phyloP scores from a whole-genome alignment of 1,284 basidiomycete genomes.

The Agroathelia rolfsii region DNA sequence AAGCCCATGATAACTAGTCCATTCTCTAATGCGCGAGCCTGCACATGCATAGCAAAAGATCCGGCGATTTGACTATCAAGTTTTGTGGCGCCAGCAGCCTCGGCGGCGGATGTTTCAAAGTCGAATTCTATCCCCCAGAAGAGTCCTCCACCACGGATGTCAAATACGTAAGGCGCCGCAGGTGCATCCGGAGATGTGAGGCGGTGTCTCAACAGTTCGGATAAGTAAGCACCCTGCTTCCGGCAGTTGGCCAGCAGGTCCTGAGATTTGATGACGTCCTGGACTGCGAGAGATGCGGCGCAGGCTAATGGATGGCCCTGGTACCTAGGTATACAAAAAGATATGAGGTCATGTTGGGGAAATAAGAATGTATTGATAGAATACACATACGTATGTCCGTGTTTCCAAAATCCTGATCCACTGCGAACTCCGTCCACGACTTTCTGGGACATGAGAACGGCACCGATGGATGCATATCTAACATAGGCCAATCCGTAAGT shows the following conservation, averaged over 20 bases:
- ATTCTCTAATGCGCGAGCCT: slow-evolving; percentile 54
- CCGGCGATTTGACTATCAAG: slow-evolving; percentile 43
- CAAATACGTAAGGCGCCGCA: slow-evolving; percentile 58
- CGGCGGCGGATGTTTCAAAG: slow-evolving; percentile 32
- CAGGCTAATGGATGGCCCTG: slow-evolving; percentile 67
- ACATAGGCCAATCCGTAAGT: slow-evolving; percentile 7
- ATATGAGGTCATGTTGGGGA: slow-evolving; percentile 4
- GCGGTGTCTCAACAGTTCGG: slow-evolving; percentile 41
- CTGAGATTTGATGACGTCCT: slow-evolving; percentile 59
- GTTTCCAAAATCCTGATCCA: slow-evolving; percentile 64
- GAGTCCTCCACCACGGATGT: slow-evolving; percentile 69
- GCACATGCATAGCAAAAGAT: slow-evolving; percentile 51
- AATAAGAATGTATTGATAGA: slow-evolving; percentile 2
- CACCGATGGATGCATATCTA: slow-evolving; percentile 78
- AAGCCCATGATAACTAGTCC: slow-evolving; percentile 64
- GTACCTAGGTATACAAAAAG: slow-evolving; percentile 1
- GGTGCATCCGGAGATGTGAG: slow-evolving; percentile 43
- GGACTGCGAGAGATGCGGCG: slow-evolving; percentile 72
- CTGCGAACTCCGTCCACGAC: slow-evolving; percentile 61
- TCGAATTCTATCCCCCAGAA: slow-evolving; percentile 83
- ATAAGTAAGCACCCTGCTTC: slow-evolving; percentile 52
- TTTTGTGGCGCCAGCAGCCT: slow-evolving; percentile 25
- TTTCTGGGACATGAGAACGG: slow-evolving; percentile 62
- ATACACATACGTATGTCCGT: slow-evolving; percentile 75
- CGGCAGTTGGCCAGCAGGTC: slow-evolving; percentile 60